phyloP scores from a whole-genome alignment of 148 eudicot species.

The Camellia japonica region DNA sequence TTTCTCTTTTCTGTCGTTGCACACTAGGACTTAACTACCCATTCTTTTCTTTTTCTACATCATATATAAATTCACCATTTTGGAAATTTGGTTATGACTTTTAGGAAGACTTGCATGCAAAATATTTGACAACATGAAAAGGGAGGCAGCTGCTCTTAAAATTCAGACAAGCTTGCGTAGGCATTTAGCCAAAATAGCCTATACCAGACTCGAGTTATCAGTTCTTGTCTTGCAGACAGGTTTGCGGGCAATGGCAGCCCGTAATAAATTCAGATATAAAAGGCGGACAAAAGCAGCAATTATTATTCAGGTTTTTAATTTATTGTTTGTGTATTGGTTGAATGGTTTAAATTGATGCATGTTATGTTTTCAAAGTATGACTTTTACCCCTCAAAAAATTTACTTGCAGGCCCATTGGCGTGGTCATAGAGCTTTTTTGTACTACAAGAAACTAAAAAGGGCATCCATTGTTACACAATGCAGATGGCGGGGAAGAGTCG shows the following conservation, averaged over 20 bases:
- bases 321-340: conserved; percentile 14
- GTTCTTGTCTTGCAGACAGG: conserved; percentile 69
- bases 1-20: background rate
- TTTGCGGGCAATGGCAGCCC: conserved; percentile 63
- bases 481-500: conserved; percentile 78
- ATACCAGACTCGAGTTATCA: conserved; percentile 38
- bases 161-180: conserved; percentile 71
- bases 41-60: background rate
- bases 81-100: conserved; percentile 14
- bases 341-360: background rate
- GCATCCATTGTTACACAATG: conserved; percentile 68
- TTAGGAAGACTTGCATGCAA: conserved; percentile 74
- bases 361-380: conserved; percentile 7
- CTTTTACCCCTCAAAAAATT: conserved; percentile 15
- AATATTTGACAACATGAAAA: conserved; percentile 51
- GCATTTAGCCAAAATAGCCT: conserved; percentile 58
- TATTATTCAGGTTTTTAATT: conserved; percentile 56
- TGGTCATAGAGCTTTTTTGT: conserved; percentile 49
- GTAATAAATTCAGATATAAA: conserved; percentile 61
- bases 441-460: conserved; percentile 65
- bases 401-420: conserved; percentile 76
- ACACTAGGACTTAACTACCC: background rate
- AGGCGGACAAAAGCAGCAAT: conserved; percentile 64
- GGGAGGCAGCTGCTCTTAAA: conserved; percentile 69
- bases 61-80: background rate